Evolutionary conservation across 2,329 filamentous ascomycete genomes (phyloP).

Genomic region (Colletotrichum orchidophilum): DNA sequence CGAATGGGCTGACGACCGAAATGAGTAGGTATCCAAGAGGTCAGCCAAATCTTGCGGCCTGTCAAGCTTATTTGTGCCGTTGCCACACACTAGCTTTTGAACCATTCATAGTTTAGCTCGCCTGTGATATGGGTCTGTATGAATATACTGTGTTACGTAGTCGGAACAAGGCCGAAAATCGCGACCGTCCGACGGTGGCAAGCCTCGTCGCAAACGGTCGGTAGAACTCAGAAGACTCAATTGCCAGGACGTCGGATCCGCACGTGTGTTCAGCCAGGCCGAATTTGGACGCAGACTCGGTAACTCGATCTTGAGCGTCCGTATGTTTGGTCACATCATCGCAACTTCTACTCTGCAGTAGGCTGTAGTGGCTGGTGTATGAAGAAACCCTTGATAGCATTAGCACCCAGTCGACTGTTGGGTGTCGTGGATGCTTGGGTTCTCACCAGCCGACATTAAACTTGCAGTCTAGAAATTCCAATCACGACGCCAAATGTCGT

Average conservation of each 20-base stretch:
- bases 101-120: not conserved
- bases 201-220: slow-evolving; percentile 28
- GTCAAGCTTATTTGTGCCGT: not conserved
- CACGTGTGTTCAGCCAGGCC: not conserved
- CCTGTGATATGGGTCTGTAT: not conserved
- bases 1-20: not conserved
- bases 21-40: not conserved
- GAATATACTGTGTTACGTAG: too few species aligned
- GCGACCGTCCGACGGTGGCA: slow-evolving; percentile 14
- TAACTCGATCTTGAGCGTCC: not conserved
- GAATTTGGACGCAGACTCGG: not conserved
- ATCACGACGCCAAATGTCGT: not conserved
- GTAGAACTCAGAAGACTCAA: not conserved
- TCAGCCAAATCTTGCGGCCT: not conserved
- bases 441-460: not conserved
- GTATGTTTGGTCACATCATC: not conserved
- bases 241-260: not conserved
- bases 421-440: too few species aligned
- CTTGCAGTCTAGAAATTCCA: not conserved
- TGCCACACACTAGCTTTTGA: not conserved
- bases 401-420: not conserved
- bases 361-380: not conserved
- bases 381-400: not conserved
- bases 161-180: not conserved
- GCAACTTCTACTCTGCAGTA: not conserved